These are phyloP conservation scores for Diaporthe humulicola DNA, from an alignment of 2,329 filamentous ascomycete genomes.

Conservation along the genomic window DNA sequence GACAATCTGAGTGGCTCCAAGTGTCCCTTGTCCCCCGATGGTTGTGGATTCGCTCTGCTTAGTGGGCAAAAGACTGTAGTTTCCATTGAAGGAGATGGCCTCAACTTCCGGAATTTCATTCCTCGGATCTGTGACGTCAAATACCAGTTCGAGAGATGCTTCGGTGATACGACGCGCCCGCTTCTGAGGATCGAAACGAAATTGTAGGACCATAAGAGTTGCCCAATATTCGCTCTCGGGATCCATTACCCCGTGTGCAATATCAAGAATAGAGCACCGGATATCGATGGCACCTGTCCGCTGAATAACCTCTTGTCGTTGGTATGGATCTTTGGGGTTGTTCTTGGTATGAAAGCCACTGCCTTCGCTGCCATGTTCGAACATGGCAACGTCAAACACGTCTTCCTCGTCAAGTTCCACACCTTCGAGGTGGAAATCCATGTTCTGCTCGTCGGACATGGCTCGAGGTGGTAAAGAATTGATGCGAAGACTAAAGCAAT, in stretches of 20 bases:
- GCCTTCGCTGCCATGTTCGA: neutral
- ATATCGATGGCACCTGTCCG: conserved; percentile 46
- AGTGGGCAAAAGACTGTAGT: conserved; percentile 7
- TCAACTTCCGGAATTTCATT: conserved; percentile 20
- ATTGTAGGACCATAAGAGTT: conserved; percentile 45
- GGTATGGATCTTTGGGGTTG: conserved; percentile 6
- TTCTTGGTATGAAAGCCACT: conserved; percentile 17
- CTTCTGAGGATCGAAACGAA: conserved; percentile 46
- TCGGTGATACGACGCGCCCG: conserved; percentile 43
- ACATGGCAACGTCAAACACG: neutral
- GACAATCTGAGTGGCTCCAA: neutral
- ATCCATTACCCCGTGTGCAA: conserved; percentile 45
- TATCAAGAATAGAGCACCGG: conserved; percentile 44
- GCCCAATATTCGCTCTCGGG: conserved; percentile 41
- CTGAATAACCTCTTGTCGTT: conserved; percentile 27
- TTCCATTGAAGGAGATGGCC: conserved; percentile 17
- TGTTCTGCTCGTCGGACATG: neutral
- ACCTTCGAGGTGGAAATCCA: neutral
- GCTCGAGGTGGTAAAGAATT: neutral
- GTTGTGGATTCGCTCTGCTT: conserved; percentile 17
- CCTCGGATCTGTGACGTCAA: conserved; percentile 34
- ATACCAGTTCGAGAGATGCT: conserved; percentile 43
- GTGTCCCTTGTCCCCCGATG: neutral
- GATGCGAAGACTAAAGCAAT: too few relatives aligned
- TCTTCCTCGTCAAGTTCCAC: neutral